Evolutionary conservation across 148 eudicot genomes (phyloP).

Genomic region (Camellia sinensis): DNA sequence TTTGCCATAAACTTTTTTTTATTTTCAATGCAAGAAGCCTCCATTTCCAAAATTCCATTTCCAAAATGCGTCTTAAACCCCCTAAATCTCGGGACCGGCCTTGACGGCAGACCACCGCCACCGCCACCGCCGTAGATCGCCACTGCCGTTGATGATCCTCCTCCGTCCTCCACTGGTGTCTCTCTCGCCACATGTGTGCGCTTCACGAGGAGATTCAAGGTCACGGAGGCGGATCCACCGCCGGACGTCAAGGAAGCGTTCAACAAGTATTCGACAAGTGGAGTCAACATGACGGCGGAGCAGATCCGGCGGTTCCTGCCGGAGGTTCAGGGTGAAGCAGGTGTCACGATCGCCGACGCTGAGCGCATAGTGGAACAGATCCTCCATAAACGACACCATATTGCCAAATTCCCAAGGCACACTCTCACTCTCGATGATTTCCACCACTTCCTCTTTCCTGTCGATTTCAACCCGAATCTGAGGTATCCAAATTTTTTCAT

Average conservation of each 20-base stretch:
- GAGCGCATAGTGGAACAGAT: constrained; percentile 44
- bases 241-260: constrained; percentile 50
- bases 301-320: constrained; percentile 54
- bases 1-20: too few relatives aligned
- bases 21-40: too few relatives aligned
- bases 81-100: too few relatives aligned
- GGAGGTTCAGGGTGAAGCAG: constrained; percentile 41
- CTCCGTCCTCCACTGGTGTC: too few relatives aligned
- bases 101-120: too few relatives aligned
- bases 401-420: constrained; percentile 44
- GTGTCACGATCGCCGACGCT: constrained; percentile 26
- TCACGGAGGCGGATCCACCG: constrained; percentile 55
- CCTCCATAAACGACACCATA: constrained; percentile 41
- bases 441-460: constrained; percentile 51
- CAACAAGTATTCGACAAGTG: constrained; percentile 39
- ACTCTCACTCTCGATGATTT: constrained; percentile 67
- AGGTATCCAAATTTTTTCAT: constrained; percentile 26
- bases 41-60: too few relatives aligned
- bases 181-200: too few relatives aligned
- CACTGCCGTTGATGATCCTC: too few relatives aligned
- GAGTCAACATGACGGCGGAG: constrained; percentile 52
- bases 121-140: too few relatives aligned
- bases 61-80: too few relatives aligned
- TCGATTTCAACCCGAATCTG: constrained; percentile 55
- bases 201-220: constrained; percentile 27